Base-by-base conservation (phyloP, 768 basidiomycete species). In the Pleurotus ostreatus region DNA sequence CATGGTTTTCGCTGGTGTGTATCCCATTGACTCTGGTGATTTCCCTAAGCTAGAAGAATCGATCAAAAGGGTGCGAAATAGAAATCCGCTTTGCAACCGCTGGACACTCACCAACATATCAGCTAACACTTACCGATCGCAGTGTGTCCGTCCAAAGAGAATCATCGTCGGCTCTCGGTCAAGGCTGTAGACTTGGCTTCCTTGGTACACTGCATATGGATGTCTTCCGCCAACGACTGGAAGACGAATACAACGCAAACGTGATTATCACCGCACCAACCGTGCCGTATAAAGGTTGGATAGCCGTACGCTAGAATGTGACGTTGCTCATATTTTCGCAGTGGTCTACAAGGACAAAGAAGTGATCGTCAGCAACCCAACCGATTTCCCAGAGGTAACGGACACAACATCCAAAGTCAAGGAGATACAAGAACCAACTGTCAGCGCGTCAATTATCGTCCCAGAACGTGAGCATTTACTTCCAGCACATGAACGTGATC, bases 1-100 rank as follows among this genome's bases (percentile, higher is more conserved):
- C 4, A 99, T 98, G 96, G 93, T 98, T 15, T 98, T 86, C 66
- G 94, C 95, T 4, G 97, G 97, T 18, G 79, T 98, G 38, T 99
- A 93, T 67, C 97, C 97, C 0, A 78, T 97, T 26, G 93, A 98
- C 57, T 89, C 84, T 51, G 89, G 78, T 55, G 94, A 98, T 66
- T 98, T 98, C 65, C 77, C 83, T 11, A 95, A 96, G 72, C 80
- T 99, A 2, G 97, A 98, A 69, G 97, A 98, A 71, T 96, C 96
- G 0, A 90, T 98, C 57, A 89, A 88, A 66, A 74, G 93, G 65
- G 95, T 94, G 66, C 34, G 83, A 22, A 30, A 6, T 55, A 30
- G 59, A 56, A 55, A 54, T 57, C 51, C 55, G 43, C 60, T 12
- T 49, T 26, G 9, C 30, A 22, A 16, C 39, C 45, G 25, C 60